Conservation (phyloP, 2,329 filamentous ascomycete genomes). For the Malbranchea cinnamomea region DNA sequence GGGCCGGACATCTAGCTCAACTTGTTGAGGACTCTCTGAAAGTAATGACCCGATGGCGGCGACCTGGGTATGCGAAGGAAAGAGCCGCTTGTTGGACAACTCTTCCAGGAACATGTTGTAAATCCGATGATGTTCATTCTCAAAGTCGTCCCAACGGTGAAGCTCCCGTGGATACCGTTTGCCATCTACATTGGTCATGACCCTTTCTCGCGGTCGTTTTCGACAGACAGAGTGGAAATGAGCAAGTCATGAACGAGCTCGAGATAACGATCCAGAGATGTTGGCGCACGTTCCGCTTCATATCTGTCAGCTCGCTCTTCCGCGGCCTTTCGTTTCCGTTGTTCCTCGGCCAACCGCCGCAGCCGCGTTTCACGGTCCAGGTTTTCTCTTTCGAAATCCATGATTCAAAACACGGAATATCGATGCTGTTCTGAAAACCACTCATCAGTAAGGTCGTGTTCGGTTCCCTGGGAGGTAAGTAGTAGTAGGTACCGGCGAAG, state of each 20-base stretch:
- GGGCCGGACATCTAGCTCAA: constrained; percentile 3
- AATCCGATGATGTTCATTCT: neutral
- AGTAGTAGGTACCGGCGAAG: too few relatives aligned
- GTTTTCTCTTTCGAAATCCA: too few relatives aligned
- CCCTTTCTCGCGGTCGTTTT: neutral
- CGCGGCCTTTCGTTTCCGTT: neutral
- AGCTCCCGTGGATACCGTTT: constrained; percentile 3
- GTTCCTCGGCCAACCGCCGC: too few relatives aligned
- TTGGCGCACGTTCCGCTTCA: constrained; percentile 1
- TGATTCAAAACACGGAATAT: too few relatives aligned
- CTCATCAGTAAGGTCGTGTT: too few relatives aligned
- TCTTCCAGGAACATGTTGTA: too few relatives aligned
- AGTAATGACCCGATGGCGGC: neutral
- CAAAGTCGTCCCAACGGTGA: neutral
- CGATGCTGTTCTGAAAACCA: too few relatives aligned
- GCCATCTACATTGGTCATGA: constrained; percentile 1
- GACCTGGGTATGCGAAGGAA: constrained; percentile 1
- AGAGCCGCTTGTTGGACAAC: neutral
- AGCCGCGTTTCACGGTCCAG: too few relatives aligned
- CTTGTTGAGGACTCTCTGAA: neutral
- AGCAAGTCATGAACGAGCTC: constrained; percentile 1
- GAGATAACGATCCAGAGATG: neutral
- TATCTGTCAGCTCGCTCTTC: neutral
- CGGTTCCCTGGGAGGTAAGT: too few relatives aligned
- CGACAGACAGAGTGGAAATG: neutral